These are phyloP conservation scores for Musa beccarii DNA, from an alignment of 176 grass and related monocot genomes.

Conservation along the genomic window DNA sequence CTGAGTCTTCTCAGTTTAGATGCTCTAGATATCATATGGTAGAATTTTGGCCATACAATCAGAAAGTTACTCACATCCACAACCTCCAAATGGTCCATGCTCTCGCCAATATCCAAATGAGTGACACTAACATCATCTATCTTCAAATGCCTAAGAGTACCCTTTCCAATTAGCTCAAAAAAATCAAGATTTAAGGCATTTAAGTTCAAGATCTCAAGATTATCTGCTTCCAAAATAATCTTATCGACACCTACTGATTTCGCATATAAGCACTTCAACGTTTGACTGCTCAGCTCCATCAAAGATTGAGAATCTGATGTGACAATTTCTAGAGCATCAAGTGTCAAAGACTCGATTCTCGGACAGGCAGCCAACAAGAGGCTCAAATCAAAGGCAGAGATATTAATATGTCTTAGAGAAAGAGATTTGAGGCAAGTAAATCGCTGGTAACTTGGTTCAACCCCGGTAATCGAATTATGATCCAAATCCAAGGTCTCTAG, in stretches of 20 bases:
- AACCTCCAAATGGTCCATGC: constrained; percentile 62
- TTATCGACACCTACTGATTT: constrained; percentile 78
- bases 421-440: constrained; percentile 89
- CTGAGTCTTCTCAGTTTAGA: constrained; percentile 57
- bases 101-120: constrained; percentile 92
- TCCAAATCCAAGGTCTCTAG: constrained; percentile 78
- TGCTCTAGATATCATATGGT: constrained; percentile 75
- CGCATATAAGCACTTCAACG: constrained; percentile 72
- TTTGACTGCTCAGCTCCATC: constrained; percentile 77
- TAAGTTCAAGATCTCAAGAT: constrained; percentile 68
- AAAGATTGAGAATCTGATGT: constrained; percentile 66
- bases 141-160: constrained; percentile 67
- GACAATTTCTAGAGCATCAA: constrained; percentile 88
- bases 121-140: constrained; percentile 91
- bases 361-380: constrained; percentile 72
- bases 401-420: constrained; percentile 73
- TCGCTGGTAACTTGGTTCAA: constrained; percentile 90
- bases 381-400: constrained; percentile 84
- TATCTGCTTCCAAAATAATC: constrained; percentile 85
- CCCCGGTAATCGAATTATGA: constrained; percentile 70
- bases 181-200: constrained; percentile 90
- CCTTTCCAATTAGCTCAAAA: constrained; percentile 81
- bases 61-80: constrained; percentile 88
- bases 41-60: constrained; percentile 86
- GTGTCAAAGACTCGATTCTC: constrained; percentile 77